These are phyloP conservation scores for Huiozyma naganishii DNA, from an alignment of 805 yeast genomes.

Conservation along the genomic window DNA sequence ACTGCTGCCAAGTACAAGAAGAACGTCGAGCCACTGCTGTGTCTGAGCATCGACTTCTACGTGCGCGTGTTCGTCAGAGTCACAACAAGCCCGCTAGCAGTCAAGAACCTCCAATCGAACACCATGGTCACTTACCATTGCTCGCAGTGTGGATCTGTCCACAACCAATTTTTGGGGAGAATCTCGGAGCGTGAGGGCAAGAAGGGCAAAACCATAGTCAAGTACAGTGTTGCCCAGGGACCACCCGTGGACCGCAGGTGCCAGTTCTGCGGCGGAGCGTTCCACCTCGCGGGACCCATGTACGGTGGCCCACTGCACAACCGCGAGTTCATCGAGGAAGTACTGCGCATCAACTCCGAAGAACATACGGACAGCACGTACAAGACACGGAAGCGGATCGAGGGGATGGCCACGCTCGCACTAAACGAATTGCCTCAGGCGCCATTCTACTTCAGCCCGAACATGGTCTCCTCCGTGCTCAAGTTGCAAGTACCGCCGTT, in stretches of 20 bases:
- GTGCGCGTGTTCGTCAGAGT: slow-evolving; percentile 78
- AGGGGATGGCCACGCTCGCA: slow-evolving; percentile 89
- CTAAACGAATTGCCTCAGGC: slow-evolving; percentile 47
- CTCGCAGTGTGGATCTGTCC: slow-evolving; percentile 71
- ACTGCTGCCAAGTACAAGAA: slow-evolving; percentile 88
- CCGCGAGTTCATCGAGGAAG: slow-evolving; percentile 49
- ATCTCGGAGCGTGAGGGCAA: slow-evolving; percentile 33
- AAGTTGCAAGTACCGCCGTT: slow-evolving; percentile 80
- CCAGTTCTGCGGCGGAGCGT: slow-evolving; percentile 49
- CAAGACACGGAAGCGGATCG: slow-evolving; percentile 73
- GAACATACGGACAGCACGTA: slow-evolving; percentile 41
- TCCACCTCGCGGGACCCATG: slow-evolving; percentile 92
- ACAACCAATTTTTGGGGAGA: slow-evolving; percentile 68
- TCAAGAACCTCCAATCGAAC: slow-evolving; percentile 66
- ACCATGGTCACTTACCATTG: slow-evolving; percentile 76
- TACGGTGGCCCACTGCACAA: slow-evolving; percentile 80
- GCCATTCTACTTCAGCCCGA: slow-evolving; percentile 79
- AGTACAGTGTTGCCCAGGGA: slow-evolving; percentile 57
- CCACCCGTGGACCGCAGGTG: slow-evolving; percentile 55
- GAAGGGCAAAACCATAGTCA: slow-evolving; percentile 28
- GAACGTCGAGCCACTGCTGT: slow-evolving; percentile 74
- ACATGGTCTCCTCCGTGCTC: slow-evolving; percentile 60
- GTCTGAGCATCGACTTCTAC: slow-evolving; percentile 85
- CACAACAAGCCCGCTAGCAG: slow-evolving; percentile 65
- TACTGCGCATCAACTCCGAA: slow-evolving; percentile 43